Conservation (phyloP, 805 yeast species). For the Teunomyces pallodes region DNA sequence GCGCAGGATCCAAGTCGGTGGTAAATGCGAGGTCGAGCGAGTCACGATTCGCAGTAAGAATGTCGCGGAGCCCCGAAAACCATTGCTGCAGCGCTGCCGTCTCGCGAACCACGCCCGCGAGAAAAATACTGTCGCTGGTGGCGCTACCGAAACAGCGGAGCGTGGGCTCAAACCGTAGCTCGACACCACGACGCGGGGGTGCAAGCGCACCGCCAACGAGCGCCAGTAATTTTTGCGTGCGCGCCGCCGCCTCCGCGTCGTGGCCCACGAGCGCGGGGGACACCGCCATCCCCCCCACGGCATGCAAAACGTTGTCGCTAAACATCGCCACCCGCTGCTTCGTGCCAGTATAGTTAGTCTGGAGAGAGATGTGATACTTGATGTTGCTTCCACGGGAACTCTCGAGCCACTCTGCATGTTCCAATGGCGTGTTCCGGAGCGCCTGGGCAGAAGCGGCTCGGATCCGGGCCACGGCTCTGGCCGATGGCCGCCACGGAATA, state of each 20-base stretch:
- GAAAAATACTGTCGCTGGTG: constrained; percentile 10
- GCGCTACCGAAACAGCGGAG: constrained; percentile 3
- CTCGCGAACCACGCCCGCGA: constrained; percentile 10
- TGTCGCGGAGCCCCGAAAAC: constrained; percentile 9
- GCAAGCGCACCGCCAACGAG: constrained; percentile 3
- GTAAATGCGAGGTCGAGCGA: constrained; percentile 3
- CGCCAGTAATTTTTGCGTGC: not conserved
- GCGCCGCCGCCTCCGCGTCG: constrained; percentile 1
- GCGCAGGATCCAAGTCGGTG: not conserved
- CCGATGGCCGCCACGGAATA: constrained; percentile 18
- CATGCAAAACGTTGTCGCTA: constrained; percentile 6
- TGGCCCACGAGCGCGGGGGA: constrained; percentile 1
- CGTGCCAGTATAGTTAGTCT: constrained; percentile 13
- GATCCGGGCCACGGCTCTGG: constrained; percentile 2
- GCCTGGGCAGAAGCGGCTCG: constrained; percentile 5
- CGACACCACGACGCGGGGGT: not conserved
- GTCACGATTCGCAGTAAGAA: constrained; percentile 10
- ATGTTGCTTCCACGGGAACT: constrained; percentile 3
- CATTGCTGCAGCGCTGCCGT: constrained; percentile 5
- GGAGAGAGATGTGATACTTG: constrained; percentile 16
- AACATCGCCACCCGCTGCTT: constrained; percentile 7
- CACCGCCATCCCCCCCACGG: constrained; percentile 3
- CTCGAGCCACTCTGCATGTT: not conserved
- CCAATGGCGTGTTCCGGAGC: constrained; percentile 3
- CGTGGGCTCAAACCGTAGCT: constrained; percentile 2